These are phyloP conservation scores for Groenewaldozyma tartarivorans DNA, from an alignment of 805 yeast species.

Conservation along the genomic window DNA sequence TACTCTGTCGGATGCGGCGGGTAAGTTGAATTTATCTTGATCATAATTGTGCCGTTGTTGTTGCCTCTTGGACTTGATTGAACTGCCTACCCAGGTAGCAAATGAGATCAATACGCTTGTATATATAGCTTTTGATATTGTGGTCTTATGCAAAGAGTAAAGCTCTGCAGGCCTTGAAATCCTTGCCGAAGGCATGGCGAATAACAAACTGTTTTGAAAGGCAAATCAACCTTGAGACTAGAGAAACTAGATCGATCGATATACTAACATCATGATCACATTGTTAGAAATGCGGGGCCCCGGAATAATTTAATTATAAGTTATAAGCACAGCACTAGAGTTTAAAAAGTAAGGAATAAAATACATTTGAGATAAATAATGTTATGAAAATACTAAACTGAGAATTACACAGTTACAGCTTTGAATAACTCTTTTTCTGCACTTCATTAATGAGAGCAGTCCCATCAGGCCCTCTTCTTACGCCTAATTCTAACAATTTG, in stretches of 20 bases:
- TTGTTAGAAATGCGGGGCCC: too few species aligned
- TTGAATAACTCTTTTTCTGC: conserved; percentile 18
- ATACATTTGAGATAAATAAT: too few species aligned
- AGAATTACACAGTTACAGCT: conserved; percentile 11
- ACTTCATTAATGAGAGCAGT: conserved; percentile 25
- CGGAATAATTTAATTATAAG: too few species aligned
- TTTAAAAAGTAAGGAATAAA: too few species aligned
- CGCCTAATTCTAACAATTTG: conserved; percentile 69
- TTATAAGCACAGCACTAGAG: too few species aligned
- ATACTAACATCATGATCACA: too few species aligned
- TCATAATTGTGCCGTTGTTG: conserved; percentile 5
- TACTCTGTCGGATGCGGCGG: conserved; percentile 14
- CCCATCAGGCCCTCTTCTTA: conserved; percentile 40
- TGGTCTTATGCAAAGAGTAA: conserved; percentile 16
- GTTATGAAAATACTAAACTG: too few species aligned
- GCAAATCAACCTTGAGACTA: too few species aligned
- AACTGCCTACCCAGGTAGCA: conserved; percentile 14
- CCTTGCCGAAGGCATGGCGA: too few species aligned
- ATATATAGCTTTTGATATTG: conserved; percentile 16
- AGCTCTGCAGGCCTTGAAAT: neutral
- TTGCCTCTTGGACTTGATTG: conserved; percentile 14
- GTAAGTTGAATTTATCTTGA: too few species aligned
- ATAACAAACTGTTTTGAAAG: too few species aligned
- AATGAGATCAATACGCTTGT: conserved; percentile 15
- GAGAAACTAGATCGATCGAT: too few species aligned